Conservation (phyloP, 257 asterid species). For the Solanum ossicruentum region DNA sequence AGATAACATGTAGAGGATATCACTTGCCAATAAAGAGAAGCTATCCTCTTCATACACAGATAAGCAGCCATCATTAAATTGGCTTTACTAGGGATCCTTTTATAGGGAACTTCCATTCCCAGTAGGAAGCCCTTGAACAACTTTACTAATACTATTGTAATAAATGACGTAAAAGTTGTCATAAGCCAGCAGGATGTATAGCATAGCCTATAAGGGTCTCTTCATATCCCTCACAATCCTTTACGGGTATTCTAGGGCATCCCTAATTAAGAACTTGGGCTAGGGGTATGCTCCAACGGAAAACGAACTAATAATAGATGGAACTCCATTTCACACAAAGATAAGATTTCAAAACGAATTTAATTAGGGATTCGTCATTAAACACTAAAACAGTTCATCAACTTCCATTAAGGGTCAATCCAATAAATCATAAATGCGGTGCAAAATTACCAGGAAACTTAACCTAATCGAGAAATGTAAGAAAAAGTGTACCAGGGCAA, state of each 20-base stretch:
- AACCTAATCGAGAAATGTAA: not conserved
- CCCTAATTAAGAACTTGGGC: not conserved
- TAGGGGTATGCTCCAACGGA: not conserved
- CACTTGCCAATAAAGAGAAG: not conserved
- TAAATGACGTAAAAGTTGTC: not conserved
- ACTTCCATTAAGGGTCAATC: not conserved
- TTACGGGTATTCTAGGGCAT: not conserved
- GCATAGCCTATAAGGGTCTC: not conserved
- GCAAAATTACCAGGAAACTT: not conserved
- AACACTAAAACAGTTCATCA: not conserved
- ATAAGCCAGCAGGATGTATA: not conserved
- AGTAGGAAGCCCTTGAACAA: not conserved
- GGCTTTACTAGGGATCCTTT: not conserved
- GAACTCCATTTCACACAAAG: not conserved
- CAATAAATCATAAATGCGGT: not conserved
- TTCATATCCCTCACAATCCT: not conserved
- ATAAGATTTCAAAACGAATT: not conserved
- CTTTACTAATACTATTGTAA: not conserved
- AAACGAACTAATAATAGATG: not conserved
- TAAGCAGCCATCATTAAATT: not conserved
- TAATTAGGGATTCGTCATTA: not conserved
- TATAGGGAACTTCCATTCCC: not conserved
- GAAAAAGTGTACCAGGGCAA: conserved; percentile 14
- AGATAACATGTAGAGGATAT: not conserved
- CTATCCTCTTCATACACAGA: not conserved